Conservation (phyloP, 345 rosid species). For the Hypericum perforatum region DNA sequence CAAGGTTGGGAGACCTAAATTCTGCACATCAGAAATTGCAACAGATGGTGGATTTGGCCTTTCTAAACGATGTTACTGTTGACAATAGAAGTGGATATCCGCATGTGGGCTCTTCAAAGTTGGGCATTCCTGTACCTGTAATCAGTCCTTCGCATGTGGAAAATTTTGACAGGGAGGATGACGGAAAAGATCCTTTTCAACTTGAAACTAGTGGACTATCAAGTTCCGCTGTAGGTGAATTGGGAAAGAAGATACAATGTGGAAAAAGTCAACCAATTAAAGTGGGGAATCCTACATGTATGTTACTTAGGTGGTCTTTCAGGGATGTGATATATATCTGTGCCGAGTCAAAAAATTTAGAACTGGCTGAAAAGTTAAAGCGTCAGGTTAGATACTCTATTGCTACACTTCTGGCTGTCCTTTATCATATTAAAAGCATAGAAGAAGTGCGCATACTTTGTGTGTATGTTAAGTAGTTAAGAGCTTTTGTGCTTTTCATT, state of each 20-base stretch:
- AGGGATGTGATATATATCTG: slow-evolving; percentile 52
- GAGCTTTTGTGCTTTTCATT: not conserved
- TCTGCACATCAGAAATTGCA: slow-evolving; percentile 65
- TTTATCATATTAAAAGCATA: not conserved
- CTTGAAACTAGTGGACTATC: slow-evolving; percentile 16
- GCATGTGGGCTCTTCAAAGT: slow-evolving; percentile 29
- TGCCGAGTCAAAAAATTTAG: slow-evolving; percentile 40
- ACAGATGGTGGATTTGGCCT: slow-evolving; percentile 51
- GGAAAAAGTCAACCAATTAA: too few species aligned
- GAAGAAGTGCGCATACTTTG: slow-evolving; percentile 2
- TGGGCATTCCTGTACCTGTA: slow-evolving; percentile 64
- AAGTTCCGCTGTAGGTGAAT: slow-evolving; percentile 15
- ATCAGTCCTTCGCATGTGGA: slow-evolving; percentile 28
- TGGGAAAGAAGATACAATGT: too few species aligned
- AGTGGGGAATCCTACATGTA: slow-evolving; percentile 17
- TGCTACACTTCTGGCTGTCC: not conserved
- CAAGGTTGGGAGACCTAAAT: slow-evolving; percentile 54
- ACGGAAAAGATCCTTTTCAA: slow-evolving; percentile 14
- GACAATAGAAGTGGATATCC: not conserved
- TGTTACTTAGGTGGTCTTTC: slow-evolving; percentile 47
- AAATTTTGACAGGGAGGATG: slow-evolving; percentile 22
- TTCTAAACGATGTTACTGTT: slow-evolving; percentile 25
- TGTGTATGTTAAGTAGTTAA: not conserved
- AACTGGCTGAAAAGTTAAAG: slow-evolving; percentile 62
- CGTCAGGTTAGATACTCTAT: slow-evolving; percentile 42